Evolutionary conservation across 2,329 filamentous ascomycete genomes (phyloP).

Genomic region (Arthrocladium fulminans): DNA sequence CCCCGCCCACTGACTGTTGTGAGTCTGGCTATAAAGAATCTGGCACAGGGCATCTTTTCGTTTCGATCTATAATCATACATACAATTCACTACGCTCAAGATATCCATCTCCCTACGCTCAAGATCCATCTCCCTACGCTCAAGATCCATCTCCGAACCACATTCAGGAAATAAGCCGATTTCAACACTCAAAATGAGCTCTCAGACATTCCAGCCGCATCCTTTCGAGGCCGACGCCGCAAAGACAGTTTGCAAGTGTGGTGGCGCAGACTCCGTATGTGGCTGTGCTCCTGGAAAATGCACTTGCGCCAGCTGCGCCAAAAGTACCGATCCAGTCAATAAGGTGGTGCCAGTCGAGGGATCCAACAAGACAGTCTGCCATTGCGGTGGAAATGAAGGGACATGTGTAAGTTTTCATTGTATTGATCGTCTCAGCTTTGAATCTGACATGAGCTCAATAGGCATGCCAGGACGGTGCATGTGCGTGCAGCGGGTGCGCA

Average conservation of each 20-base stretch:
- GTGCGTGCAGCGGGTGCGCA: conserved; percentile 3
- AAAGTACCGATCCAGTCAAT: conserved; percentile 12
- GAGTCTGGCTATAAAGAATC: background rate
- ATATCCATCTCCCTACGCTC: background rate
- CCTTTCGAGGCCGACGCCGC: conserved; percentile 17
- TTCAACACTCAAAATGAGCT: background rate
- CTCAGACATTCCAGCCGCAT: background rate
- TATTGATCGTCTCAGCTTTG: background rate
- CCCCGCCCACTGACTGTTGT: background rate
- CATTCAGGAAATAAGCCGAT: background rate
- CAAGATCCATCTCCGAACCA: background rate
- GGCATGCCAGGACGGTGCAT: background rate
- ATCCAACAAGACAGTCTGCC: conserved; percentile 33
- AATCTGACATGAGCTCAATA: background rate
- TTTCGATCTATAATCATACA: background rate
- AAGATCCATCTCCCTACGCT: background rate
- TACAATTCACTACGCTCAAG: background rate
- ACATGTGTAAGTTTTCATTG: conserved; percentile 21
- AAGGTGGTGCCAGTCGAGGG: conserved; percentile 27
- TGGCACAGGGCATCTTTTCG: background rate
- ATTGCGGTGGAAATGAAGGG: conserved; percentile 30
- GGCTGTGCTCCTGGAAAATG: conserved; percentile 28
- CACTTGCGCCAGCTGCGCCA: conserved; percentile 23
- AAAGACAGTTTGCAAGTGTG: conserved; percentile 35
- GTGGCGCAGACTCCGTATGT: conserved; percentile 30